These are phyloP conservation scores for Zelonia costaricensis DNA, from an alignment of 208 protist species.

Conservation along the genomic window DNA sequence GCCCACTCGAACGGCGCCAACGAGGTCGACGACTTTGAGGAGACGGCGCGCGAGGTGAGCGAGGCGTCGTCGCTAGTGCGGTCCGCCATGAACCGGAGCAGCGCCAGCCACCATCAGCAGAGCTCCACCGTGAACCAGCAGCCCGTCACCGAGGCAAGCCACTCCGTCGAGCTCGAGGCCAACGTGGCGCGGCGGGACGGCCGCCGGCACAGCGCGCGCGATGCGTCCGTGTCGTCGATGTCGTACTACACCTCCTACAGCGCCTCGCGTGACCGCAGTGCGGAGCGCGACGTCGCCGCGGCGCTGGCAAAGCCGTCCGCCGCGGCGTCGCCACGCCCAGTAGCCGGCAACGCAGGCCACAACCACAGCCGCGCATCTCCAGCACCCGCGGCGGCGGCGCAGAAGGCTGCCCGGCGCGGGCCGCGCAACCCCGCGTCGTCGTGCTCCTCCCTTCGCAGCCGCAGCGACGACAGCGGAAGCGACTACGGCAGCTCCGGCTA, in stretches of 20 bases:
- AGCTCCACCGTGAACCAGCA: background rate
- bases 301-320: no score
- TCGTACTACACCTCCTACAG: slow-evolving; percentile 19
- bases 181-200: background rate
- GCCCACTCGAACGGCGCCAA: background rate
- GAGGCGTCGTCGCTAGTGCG: background rate
- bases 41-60: background rate
- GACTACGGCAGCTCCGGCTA: slow-evolving; percentile 29
- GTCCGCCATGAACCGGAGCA: background rate
- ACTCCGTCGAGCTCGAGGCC: background rate
- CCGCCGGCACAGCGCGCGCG: background rate
- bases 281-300: no score
- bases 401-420: background rate
- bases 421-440: slow-evolving; percentile 14
- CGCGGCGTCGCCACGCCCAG: no score
- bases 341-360: no score
- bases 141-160: slow-evolving; percentile 2
- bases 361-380: no score
- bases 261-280: background rate
- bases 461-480: slow-evolving; percentile 25
- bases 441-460: slow-evolving; percentile 30
- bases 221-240: slow-evolving; percentile 4
- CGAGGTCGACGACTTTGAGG: background rate
- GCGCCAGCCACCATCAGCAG: background rate
- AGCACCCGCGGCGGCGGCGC: background rate